Evolutionary conservation across 805 yeast species (phyloP).

Genomic region (Nakazawaea molendinolei): DNA sequence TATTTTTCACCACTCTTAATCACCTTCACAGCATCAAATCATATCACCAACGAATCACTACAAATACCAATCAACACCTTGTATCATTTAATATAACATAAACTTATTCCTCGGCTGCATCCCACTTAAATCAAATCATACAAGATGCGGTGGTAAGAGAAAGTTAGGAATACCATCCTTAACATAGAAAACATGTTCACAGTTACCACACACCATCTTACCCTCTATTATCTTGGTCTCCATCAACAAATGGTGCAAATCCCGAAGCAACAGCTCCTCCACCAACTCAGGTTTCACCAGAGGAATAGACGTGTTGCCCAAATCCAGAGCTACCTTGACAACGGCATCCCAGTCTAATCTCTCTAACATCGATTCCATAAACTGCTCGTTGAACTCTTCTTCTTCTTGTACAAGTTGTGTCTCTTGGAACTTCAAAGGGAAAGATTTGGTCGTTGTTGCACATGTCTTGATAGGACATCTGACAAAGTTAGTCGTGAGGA

Average conservation of each 20-base stretch:
- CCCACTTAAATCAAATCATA: slow-evolving; percentile 1
- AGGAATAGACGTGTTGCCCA: slow-evolving; percentile 60
- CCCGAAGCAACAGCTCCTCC: slow-evolving; percentile 50
- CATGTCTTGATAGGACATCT: slow-evolving; percentile 87
- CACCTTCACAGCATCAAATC: too few species aligned
- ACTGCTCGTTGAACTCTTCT: slow-evolving; percentile 77
- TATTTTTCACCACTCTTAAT: too few species aligned
- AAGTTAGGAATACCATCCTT: slow-evolving; percentile 93
- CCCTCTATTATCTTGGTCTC: slow-evolving; percentile 89
- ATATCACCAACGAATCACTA: too few species aligned
- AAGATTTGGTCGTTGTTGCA: slow-evolving; percentile 64
- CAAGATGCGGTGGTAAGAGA: slow-evolving; percentile 89
- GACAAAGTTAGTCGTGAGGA: slow-evolving; percentile 92
- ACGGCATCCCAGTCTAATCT: slow-evolving; percentile 89
- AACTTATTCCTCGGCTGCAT: not conserved
- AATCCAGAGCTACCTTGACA: slow-evolving; percentile 66
- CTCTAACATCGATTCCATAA: slow-evolving; percentile 67
- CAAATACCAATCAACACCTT: too few species aligned
- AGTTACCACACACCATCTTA: slow-evolving; percentile 78
- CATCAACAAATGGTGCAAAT: slow-evolving; percentile 69
- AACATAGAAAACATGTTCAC: slow-evolving; percentile 82
- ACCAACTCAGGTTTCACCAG: slow-evolving; percentile 50
- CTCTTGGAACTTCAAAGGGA: slow-evolving; percentile 67
- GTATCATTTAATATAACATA: too few species aligned
- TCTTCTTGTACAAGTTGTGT: slow-evolving; percentile 73